Evolutionary conservation across 257 asterid genomes (phyloP), one percentile per base, ranked within the genome.

Genomic region (Ajuga chamaepitys): DNA sequence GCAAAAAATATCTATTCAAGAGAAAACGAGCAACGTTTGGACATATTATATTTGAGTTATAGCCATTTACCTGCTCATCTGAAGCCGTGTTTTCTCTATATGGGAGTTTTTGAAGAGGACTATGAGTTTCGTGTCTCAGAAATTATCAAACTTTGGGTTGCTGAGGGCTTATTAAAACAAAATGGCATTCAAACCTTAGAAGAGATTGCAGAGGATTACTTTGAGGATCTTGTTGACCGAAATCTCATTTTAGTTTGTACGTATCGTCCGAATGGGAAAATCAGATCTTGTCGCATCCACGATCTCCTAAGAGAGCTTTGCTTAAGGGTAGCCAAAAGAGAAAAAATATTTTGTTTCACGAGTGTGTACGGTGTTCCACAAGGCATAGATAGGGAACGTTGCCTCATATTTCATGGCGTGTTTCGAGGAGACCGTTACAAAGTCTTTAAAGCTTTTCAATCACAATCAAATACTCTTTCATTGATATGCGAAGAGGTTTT

Each of bases 281-380:
- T 42, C 0, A 61, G 17, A 25, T 61, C 54, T 3, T 61, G 16
- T 42, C 26, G 6, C 11, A 24, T 60, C 10, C 66, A 60, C 42
- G 66, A 60, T 41, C 41, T 60, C n/a, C 5, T 61, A 25, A 44
- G 67, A 44, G 67, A 61, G 21, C 67, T 62, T n/a, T 42, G 55
- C 42, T n/a, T 61, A 38, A 59, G 21, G 13, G 28, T 59, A 21
- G 52, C 65, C 1, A 24, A 38, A 2, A 38, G 13, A 59, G 37
- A 59, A 3, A 59, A 59, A 51, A 37, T 59, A 4, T 21, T 21
- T n/a, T 17, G 28, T 47, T 25, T 47, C 13, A 5, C 20, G 0
- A 20, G 28, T 9, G 28, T 9, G 30, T 9, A 0, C 4, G 9
- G 55, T 28, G 21, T 9, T 2, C 55, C 55, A 17, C 55, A 18